Percentiles rank a stretch among this genome's conserved stretches.
phyloP scores from a whole-genome alignment of 2,329 filamentous ascomycete genomes.

The Neurospora crassa region DNA sequence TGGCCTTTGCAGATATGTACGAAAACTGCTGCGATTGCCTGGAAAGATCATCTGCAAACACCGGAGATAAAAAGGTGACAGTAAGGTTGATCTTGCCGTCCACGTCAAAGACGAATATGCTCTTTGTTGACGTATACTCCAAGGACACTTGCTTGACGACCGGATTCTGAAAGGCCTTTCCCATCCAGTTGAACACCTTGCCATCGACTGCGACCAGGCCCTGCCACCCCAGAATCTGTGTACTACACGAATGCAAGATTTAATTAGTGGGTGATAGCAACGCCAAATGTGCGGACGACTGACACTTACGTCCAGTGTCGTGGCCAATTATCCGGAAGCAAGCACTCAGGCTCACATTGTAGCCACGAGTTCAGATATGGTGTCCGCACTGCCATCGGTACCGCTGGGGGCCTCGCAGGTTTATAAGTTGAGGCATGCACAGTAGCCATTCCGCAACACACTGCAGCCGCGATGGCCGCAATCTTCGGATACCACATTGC shows the following conservation, averaged over 20 bases:
- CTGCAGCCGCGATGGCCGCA: not conserved
- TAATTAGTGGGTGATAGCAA: not conserved
- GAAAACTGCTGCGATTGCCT: constrained; percentile 62
- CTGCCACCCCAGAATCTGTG: constrained; percentile 53
- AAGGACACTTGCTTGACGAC: constrained; percentile 52
- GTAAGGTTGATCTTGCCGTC: constrained; percentile 52
- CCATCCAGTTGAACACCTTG: constrained; percentile 55
- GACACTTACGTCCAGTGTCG: constrained; percentile 56
- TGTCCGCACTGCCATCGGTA: constrained; percentile 61
- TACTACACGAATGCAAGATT: constrained; percentile 19
- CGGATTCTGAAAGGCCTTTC: constrained; percentile 37
- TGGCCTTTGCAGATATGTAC: constrained; percentile 56
- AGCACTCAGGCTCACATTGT: constrained; percentile 51
- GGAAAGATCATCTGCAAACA: constrained; percentile 55
- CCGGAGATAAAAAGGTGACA: constrained; percentile 60
- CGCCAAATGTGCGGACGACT: not conserved
- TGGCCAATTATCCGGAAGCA: constrained; percentile 60
- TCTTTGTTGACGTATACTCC: constrained; percentile 64
- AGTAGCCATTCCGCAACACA: not conserved
- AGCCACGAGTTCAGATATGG: constrained; percentile 69
- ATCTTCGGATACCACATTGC: not conserved
- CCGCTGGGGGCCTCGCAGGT: constrained; percentile 24
- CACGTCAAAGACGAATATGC: constrained; percentile 59
- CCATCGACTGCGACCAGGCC: constrained; percentile 61
- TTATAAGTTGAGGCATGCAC: constrained; percentile 18